Evolutionary conservation across 306 rosid species (phyloP), one percentile per base, ranked within the genome.

Genomic region (Malus sylvestris): DNA sequence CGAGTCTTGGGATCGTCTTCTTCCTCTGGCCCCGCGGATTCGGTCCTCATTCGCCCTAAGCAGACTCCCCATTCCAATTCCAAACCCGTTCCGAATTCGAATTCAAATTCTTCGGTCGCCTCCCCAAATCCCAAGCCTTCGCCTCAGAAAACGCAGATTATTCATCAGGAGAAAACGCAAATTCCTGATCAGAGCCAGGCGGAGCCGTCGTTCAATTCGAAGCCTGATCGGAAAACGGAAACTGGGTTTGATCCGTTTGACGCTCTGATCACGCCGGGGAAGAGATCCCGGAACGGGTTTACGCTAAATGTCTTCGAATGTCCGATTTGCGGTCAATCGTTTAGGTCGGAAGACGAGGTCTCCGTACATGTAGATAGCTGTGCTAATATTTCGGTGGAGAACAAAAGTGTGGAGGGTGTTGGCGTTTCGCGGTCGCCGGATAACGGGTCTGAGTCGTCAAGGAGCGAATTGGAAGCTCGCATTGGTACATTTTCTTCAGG

Each of bases 231-330:
- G 33, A 85, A 85, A 46, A 82, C 83, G 15, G 74, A 19, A 20
- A 33, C 81, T 46, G 93, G 87, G 67, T 92, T 96, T 57, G 99
- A 96, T 65, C 96, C 98, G n/a, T 95, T 86, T 65, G 99, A 84
- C 80, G 80, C 99, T 6, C 35, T 96, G 51, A 86, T 92, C 78
- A 90, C 98, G 51, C 79, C 93, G 14, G 91, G 90, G 29, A 88
- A 92, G 51, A 87, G 93, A 82, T 89, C 93, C 9, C 81, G 76
- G 65, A 90, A 87, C 52, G 98, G 98, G 73, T 84, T 70, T 71
- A 80, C 97, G 1, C 51, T 89, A 8, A 75, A 87, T 23, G 87
- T 89, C 33, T 88, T 49, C 57, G 96, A 96, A 74, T 96, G 99
- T 32, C 99, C 98, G 1, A 79, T 96, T 72, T 96, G 99, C 81